Conservation (phyloP, 2,329 filamentous ascomycete species). For the Hysterium pulicare region DNA sequence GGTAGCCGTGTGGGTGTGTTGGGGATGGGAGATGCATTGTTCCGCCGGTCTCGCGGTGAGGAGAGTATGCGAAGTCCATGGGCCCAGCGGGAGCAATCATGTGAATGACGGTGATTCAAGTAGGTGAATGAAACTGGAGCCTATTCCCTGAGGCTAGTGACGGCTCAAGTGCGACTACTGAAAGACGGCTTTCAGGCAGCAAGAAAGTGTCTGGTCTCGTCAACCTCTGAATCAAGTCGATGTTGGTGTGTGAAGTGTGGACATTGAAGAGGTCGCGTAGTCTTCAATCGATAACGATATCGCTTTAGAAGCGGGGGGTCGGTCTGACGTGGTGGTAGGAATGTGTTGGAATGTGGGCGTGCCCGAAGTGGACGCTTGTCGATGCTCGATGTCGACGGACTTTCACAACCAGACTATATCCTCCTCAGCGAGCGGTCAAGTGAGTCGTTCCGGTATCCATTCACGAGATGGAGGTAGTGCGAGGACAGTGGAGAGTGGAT, state of each 20-base stretch:
- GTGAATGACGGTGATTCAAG: conserved; percentile 3
- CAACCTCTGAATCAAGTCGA: background rate
- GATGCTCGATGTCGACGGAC: conserved; percentile 11
- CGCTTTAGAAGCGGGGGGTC: conserved; percentile 11
- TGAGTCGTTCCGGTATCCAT: conserved; percentile 27
- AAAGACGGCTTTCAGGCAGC: too few species aligned
- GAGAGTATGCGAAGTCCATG: conserved; percentile 52
- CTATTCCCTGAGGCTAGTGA: too few species aligned
- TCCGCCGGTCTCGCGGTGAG: conserved; percentile 58
- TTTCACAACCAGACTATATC: conserved; percentile 13
- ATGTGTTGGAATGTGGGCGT: conserved; percentile 23
- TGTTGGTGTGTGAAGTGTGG: conserved; percentile 16
- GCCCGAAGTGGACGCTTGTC: too few species aligned
- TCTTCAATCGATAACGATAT: conserved; percentile 28
- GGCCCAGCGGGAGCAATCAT: too few species aligned
- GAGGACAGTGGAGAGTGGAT: background rate
- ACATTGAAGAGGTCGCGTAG: conserved; percentile 17
- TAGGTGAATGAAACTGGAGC: too few species aligned
- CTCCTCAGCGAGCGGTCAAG: conserved; percentile 32
- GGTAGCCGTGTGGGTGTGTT: conserved; percentile 65
- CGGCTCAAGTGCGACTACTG: too few species aligned
- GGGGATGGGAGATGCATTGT: conserved; percentile 85
- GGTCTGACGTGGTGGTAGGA: conserved; percentile 20
- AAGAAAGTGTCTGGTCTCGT: background rate
- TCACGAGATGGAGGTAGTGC: conserved; percentile 17